Conservation (phyloP, 225 moss, liverwort and hornwort genomes). For the Climacium dendroides region DNA sequence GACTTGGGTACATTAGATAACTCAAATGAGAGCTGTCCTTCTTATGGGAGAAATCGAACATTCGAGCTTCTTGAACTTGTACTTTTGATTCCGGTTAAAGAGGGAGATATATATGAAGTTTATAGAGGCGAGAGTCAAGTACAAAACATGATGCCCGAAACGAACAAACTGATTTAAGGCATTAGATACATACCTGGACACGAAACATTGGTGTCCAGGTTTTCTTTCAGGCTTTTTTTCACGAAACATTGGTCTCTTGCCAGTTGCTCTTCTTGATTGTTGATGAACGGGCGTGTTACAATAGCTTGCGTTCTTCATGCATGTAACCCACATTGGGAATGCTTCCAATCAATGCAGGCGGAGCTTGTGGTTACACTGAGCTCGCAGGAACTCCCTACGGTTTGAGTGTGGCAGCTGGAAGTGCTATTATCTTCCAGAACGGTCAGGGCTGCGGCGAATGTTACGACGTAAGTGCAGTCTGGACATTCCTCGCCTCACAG, state of each 20-base stretch:
- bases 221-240: neutral
- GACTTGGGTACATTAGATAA: neutral
- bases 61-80: neutral
- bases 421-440: slow-evolving; percentile 34
- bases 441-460: slow-evolving; percentile 46
- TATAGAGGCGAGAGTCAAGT: neutral
- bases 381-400: slow-evolving; percentile 47
- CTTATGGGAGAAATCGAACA: neutral
- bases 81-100: neutral
- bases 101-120: neutral
- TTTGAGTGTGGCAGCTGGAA: slow-evolving; percentile 34
- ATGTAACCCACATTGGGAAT: neutral
- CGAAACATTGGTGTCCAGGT: neutral
- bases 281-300: neutral
- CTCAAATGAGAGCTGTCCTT: neutral
- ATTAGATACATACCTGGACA: neutral
- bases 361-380: slow-evolving; percentile 49
- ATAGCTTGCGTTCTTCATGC: neutral
- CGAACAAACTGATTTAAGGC: neutral
- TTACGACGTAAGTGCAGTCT: slow-evolving; percentile 16
- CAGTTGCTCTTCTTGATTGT: neutral
- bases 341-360: slow-evolving; percentile 16
- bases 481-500: neutral
- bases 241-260: neutral
- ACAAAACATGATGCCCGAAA: neutral